These are phyloP conservation scores for Kalmanozyma brasiliensis DNA, from an alignment of 1,284 basidiomycete genomes.

Conservation along the genomic window DNA sequence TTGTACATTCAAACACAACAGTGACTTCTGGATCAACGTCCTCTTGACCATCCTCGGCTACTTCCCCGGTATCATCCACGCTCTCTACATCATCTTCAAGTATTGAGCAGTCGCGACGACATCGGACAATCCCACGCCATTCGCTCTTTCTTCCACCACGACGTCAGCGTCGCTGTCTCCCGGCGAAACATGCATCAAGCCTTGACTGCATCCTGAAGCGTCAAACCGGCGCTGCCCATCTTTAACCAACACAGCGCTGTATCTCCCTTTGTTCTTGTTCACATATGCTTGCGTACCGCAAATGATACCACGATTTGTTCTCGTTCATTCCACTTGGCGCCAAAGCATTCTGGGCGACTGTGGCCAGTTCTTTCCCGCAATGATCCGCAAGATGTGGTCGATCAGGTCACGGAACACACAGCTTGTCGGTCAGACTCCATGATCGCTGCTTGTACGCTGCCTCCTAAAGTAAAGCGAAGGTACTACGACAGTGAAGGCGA, in stretches of 20 bases:
- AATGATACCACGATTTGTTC: conserved; percentile 25
- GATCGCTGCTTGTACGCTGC: too few species aligned
- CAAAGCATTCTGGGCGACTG: too few species aligned
- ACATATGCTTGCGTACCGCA: conserved; percentile 14
- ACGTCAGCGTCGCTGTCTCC: background rate
- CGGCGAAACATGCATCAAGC: too few species aligned
- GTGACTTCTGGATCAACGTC: conserved; percentile 54
- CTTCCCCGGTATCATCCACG: conserved; percentile 61
- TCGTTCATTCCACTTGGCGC: too few species aligned
- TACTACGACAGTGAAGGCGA: too few species aligned
- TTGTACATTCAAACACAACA: conserved; percentile 1
- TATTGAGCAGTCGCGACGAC: conserved; percentile 41
- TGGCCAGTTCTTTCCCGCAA: too few species aligned
- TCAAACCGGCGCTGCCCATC: background rate
- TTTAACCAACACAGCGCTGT: conserved; percentile 10
- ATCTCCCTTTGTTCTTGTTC: conserved; percentile 10
- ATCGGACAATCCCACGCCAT: too few species aligned
- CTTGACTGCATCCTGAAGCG: background rate
- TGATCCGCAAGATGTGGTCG: too few species aligned
- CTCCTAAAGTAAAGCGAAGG: too few species aligned
- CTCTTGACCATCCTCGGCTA: conserved; percentile 61
- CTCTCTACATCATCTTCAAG: conserved; percentile 63
- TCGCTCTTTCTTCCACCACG: background rate
- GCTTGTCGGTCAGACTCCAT: too few species aligned
- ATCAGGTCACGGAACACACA: too few species aligned